Evolutionary conservation across 148 eudicot genomes (phyloP), one percentile per base, ranked within the genome.

Genomic region (Rhododendron ovatum): DNA sequence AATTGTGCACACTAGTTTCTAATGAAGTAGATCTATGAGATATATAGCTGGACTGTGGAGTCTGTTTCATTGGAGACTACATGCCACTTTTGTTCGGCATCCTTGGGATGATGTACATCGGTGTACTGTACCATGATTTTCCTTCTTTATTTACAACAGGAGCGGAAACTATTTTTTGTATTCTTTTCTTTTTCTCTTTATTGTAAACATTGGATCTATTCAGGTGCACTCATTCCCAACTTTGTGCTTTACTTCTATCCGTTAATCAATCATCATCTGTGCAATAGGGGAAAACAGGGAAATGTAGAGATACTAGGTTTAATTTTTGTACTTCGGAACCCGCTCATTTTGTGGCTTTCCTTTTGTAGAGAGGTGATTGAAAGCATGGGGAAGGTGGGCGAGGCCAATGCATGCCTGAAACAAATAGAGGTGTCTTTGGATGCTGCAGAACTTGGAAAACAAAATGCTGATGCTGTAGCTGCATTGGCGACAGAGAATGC

Each of bases 291-390:
- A 33, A 48, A 30, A 47, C 4, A 4, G 43, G 61, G 77, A 78
- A 41, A 74, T 5, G 75, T 6, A 82, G n/a, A 63, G 48, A 82
- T 26, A 24, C 77, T 83, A 26, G 26, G 20, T 20, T 53, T 83
- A 10, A 5, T 67, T 69, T 20, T 47, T 69, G 78, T 33, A 83
- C 37, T 69, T 83, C 18, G 18, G 48, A 69, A 43, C 39, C 10
- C 76, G 4, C 63, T 39, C 50, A 43, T 24, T 33, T 43, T 10
- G 57, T 41, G 22, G 69, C 45, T 65, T 71, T 65, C 57, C 67
- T 88, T 59, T 22, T 86, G 57, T 91, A 98, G 99, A 87, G 96
- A 98, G 90, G 94, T 95, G 87, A 85, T 95, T 86, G 96, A 93
- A 73, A 87, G 91, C 95, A 94, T 93, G 95, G 86, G 88, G 90